These are phyloP conservation scores for Schizochytrium sp. DNA, from an alignment of 108 stramenopile genomes.

Conservation along the genomic window DNA sequence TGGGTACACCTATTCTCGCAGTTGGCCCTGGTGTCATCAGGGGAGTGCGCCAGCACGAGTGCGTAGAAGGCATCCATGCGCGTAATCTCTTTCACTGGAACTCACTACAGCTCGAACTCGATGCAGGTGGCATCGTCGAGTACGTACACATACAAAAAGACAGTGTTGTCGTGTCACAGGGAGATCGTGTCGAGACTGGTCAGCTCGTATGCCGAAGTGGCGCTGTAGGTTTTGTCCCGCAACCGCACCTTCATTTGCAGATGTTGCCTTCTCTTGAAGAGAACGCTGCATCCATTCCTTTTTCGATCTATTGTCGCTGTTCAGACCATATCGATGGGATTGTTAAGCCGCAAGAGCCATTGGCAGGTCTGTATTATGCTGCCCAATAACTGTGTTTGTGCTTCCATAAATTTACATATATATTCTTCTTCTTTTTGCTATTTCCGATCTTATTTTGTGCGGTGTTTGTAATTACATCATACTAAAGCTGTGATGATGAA, in stretches of 20 bases:
- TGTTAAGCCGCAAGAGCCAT: too few relatives aligned
- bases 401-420: too few relatives aligned
- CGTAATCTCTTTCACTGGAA: conserved; percentile 87
- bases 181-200: conserved; percentile 80
- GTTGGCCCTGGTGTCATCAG: conserved; percentile 80
- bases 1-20: conserved; percentile 84
- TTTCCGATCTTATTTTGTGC: too few relatives aligned
- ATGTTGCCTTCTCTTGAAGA: background rate
- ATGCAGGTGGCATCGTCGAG: conserved; percentile 77
- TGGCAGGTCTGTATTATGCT: too few relatives aligned
- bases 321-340: too few relatives aligned
- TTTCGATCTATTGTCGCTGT: background rate
- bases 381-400: too few relatives aligned
- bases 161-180: conserved; percentile 73
- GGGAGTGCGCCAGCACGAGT: conserved; percentile 67
- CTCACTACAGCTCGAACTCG: conserved; percentile 79
- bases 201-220: conserved; percentile 82
- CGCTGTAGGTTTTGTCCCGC: conserved; percentile 84
- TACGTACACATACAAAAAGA: conserved; percentile 85
- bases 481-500: too few relatives aligned
- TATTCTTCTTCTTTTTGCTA: too few relatives aligned
- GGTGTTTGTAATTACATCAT: too few relatives aligned
- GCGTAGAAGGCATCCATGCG: conserved; percentile 83
- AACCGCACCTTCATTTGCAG: conserved; percentile 84
- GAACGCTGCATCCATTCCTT: background rate